phyloP scores from a whole-genome alignment of 768 basidiomycete species.

The Lyophyllum shimeji region DNA sequence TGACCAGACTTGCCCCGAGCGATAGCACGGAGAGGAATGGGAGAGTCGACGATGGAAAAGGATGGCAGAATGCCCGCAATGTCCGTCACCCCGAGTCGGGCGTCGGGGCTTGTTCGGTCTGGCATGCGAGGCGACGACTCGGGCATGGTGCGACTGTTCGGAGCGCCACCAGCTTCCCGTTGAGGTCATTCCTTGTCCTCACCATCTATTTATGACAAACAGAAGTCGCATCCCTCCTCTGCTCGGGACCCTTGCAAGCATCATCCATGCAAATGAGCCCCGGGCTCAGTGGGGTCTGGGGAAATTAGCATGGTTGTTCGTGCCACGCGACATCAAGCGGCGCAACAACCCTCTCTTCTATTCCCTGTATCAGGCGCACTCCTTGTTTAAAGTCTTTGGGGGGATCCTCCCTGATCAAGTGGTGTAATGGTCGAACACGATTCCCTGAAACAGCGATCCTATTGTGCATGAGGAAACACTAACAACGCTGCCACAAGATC shows the following conservation, averaged over 20 bases:
- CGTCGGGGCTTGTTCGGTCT: background rate
- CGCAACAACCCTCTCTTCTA: background rate
- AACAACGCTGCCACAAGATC: background rate
- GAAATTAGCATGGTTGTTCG: background rate
- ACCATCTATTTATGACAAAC: too few species aligned
- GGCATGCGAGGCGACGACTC: too few species aligned
- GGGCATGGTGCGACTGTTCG: background rate
- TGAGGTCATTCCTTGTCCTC: too few species aligned
- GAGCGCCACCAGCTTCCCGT: too few species aligned
- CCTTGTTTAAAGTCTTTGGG: too few species aligned
- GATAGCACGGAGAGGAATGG: background rate
- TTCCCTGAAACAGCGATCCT: background rate
- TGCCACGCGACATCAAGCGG: background rate
- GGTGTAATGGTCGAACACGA: too few species aligned
- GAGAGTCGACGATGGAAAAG: background rate
- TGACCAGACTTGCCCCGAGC: background rate
- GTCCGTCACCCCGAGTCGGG: background rate
- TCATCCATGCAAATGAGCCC: too few species aligned
- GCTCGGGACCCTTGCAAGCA: too few species aligned
- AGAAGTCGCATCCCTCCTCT: too few species aligned
- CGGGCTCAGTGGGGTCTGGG: too few species aligned
- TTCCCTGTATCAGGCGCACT: background rate
- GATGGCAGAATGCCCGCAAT: background rate
- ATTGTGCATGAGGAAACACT: background rate
- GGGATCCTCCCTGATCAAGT: background rate